Conservation (phyloP, 108 stramenopile genomes). For the Conticribra guillardii region DNA sequence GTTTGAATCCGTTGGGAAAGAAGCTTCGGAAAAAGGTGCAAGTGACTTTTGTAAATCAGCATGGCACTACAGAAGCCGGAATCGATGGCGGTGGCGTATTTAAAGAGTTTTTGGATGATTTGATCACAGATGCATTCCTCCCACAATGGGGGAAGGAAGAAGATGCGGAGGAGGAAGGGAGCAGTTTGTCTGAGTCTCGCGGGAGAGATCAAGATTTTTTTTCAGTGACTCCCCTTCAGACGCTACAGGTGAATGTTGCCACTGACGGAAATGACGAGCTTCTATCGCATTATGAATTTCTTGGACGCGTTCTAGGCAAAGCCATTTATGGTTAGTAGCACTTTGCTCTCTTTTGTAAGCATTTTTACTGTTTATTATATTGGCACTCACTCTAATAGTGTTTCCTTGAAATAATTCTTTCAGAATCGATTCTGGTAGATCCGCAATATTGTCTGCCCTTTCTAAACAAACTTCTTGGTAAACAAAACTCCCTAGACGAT, state of each 20-base stretch:
- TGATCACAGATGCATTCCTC: conserved; percentile 84
- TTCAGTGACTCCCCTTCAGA: conserved; percentile 71
- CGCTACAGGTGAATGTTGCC: conserved; percentile 69
- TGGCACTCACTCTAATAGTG: conserved; percentile 36
- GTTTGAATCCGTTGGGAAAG: conserved; percentile 63
- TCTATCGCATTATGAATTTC: conserved; percentile 83
- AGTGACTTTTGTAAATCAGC: conserved; percentile 92
- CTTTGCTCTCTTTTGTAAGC: conserved; percentile 46
- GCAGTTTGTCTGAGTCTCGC: conserved; percentile 1
- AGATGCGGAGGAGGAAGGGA: conserved; percentile 22
- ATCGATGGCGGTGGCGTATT: conserved; percentile 99
- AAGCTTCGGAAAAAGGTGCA: conserved; percentile 86
- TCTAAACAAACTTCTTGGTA: conserved; percentile 87
- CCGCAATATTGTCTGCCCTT: conserved; percentile 90
- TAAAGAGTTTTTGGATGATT: conserved; percentile 83
- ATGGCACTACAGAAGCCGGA: conserved; percentile 95
- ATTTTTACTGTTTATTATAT: conserved; percentile 47
- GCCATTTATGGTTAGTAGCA: conserved; percentile 87
- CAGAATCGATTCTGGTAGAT: conserved; percentile 87
- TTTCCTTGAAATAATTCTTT: not conserved
- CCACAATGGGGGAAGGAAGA: conserved; percentile 21
- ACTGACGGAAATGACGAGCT: conserved; percentile 32
- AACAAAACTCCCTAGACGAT: conserved; percentile 93
- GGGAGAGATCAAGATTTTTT: conserved; percentile 73
- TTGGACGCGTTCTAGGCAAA: conserved; percentile 95